Evolutionary conservation across 345 rosid genomes (phyloP), one percentile per base, ranked within the genome.

Genomic region (Xanthoceras sorbifolium): DNA sequence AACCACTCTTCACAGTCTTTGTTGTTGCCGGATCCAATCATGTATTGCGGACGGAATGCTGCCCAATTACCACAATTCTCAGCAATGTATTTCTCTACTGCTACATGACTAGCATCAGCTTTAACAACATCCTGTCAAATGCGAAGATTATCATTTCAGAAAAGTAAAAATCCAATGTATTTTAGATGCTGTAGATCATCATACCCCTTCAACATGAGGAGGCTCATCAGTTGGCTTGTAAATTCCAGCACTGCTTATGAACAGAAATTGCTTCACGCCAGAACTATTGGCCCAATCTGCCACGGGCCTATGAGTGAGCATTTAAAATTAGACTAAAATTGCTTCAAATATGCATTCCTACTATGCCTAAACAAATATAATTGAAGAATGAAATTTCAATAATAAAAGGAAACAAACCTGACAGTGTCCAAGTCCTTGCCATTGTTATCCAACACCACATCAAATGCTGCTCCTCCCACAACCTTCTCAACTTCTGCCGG

Each of bases 1-100:
- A 96, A 96, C 99, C 99, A 96, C 84, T 96, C 99, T 77, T 96
- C 99, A 36, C 97, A 93, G 72, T 96, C 99, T 84, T 96, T 96
- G 88, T 92, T 96, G 91, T 93, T 93, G 50, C 99, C 98, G 1
- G 99, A 96, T 70, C 99, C 98, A 54, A 90, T 92, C 94, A 96
- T 92, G 85, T 96, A 93, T 70, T 92, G 99, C 5, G 98, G 99
- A 22, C 99, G 89, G 85, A 93, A 96, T 3, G 70, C 10, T 9
- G 93, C 81, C 99, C 99, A 93, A 61, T 83, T 91, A 10, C 84
- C 65, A 40, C 84, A 87, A 50, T 48, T 78, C 79, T 96, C 94
- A 0, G 94, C 87, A 54, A 92, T 85, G 81, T 93, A 92, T 78
- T 91, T 88, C 90, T 96, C 99, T 6, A 90, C 99, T 64, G 69